Percentiles rank a stretch among this genome's conserved stretches.
phyloP scores from a whole-genome alignment of 176 grass and related monocot genomes.

The Alloteropsis semialata region DNA sequence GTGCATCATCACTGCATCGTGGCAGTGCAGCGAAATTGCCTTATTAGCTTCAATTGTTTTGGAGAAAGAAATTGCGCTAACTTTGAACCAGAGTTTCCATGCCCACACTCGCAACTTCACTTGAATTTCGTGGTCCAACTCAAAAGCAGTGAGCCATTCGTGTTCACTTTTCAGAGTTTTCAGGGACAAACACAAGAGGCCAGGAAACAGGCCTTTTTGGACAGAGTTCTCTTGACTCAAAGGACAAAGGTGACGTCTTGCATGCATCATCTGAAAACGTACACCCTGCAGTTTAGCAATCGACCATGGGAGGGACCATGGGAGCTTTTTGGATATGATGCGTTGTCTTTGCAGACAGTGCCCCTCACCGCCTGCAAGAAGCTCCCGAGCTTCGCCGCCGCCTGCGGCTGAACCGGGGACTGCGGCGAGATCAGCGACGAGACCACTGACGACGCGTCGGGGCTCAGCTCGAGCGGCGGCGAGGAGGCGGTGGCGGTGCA shows the following conservation, averaged over 20 bases:
- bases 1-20: no score
- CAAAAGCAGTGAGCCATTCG: not conserved
- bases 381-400: not conserved
- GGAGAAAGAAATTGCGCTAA: no score
- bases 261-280: not conserved
- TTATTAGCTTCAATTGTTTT: no score
- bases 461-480: slow-evolving; percentile 42
- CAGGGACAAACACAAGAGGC: not conserved
- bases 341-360: not conserved
- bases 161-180: not conserved
- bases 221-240: not conserved
- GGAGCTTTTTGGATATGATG: not conserved
- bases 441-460: slow-evolving; percentile 22
- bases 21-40: no score
- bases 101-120: not conserved
- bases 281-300: not conserved
- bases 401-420: not conserved
- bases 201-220: not conserved
- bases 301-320: not conserved
- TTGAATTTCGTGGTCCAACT: not conserved
- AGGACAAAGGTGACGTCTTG: not conserved
- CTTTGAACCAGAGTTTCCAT: not conserved
- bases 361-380: not conserved
- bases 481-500: slow-evolving; percentile 26
- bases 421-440: slow-evolving; percentile 13